phyloP scores from a whole-genome alignment of 352 stramenopile genomes.

The Thalassiosira livingstoniorum region DNA sequence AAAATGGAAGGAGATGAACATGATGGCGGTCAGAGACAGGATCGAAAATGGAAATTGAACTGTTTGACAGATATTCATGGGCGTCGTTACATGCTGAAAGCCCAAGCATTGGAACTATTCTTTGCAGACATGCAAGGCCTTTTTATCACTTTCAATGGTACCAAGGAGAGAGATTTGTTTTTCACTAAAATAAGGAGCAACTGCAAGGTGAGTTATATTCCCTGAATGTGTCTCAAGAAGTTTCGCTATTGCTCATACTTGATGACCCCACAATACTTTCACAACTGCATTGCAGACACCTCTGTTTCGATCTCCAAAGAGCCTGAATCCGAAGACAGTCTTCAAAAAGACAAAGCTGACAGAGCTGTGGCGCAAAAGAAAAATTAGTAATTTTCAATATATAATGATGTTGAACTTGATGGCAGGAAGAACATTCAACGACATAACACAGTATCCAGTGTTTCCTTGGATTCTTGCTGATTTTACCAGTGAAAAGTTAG shows the following conservation, averaged over 20 bases:
- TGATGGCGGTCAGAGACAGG: constrained; percentile 39
- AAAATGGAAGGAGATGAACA: constrained; percentile 34
- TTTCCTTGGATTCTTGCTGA: constrained; percentile 98
- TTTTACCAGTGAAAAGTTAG: constrained; percentile 92
- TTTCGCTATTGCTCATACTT: too few relatives aligned
- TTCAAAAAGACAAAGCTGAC: constrained; percentile 84
- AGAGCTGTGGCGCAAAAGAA: constrained; percentile 85
- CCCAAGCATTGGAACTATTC: constrained; percentile 87
- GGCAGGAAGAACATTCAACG: constrained; percentile 91
- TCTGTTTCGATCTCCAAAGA: constrained; percentile 80
- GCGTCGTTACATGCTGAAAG: constrained; percentile 85
- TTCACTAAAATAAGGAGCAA: constrained; percentile 80
- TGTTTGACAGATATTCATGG: constrained; percentile 84
- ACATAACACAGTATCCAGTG: constrained; percentile 96
- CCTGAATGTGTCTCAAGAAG: too few relatives aligned
- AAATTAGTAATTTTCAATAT: constrained; percentile 94
- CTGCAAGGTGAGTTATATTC: constrained; percentile 75
- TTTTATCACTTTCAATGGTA: constrained; percentile 63
- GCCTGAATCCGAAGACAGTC: constrained; percentile 78
- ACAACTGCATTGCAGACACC: constrained; percentile 69
- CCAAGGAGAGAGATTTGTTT: constrained; percentile 83
- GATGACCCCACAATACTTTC: too few relatives aligned
- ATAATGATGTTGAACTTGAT: constrained; percentile 96
- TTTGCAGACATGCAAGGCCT: constrained; percentile 82
- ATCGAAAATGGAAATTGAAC: constrained; percentile 81